Evolutionary conservation across 169 alveolate species (phyloP).

Genomic region (Plasmodium vivax): DNA sequence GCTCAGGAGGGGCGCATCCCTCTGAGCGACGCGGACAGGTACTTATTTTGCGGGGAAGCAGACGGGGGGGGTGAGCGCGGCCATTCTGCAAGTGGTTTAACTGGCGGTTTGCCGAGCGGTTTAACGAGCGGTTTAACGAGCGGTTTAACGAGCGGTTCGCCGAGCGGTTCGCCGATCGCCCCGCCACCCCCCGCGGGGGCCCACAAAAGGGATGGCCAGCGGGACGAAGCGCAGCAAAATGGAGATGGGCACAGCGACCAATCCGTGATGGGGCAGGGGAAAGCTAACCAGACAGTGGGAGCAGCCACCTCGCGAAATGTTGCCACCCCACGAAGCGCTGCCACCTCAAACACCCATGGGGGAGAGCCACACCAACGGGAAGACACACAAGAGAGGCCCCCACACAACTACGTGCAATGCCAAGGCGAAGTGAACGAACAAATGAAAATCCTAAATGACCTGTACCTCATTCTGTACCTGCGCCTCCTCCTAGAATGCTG

Average conservation of each 20-base stretch:
- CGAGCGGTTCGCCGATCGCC: background rate
- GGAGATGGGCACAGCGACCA: background rate
- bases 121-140: background rate
- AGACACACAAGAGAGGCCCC: background rate
- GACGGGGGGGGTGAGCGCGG: background rate
- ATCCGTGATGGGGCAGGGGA: background rate
- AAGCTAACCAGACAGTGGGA: background rate
- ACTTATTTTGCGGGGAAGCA: background rate
- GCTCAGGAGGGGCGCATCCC: background rate
- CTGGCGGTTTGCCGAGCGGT: background rate
- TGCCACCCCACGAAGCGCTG: too few relatives aligned
- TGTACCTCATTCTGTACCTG: constrained; percentile 17
- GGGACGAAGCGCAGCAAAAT: background rate
- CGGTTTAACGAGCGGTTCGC: background rate
- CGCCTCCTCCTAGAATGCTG: constrained; percentile 42
- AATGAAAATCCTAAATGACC: constrained; percentile 26
- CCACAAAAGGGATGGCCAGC: background rate
- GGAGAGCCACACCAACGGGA: background rate
- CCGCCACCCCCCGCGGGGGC: background rate
- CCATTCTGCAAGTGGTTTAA: background rate
- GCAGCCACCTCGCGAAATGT: background rate
- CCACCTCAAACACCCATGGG: background rate
- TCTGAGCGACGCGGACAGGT: background rate
- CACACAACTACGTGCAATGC: background rate
- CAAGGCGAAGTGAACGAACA: background rate